Conservation (phyloP, 202 grass and related monocot genomes). For the Bolboschoenoplectus hybrid region DNA sequence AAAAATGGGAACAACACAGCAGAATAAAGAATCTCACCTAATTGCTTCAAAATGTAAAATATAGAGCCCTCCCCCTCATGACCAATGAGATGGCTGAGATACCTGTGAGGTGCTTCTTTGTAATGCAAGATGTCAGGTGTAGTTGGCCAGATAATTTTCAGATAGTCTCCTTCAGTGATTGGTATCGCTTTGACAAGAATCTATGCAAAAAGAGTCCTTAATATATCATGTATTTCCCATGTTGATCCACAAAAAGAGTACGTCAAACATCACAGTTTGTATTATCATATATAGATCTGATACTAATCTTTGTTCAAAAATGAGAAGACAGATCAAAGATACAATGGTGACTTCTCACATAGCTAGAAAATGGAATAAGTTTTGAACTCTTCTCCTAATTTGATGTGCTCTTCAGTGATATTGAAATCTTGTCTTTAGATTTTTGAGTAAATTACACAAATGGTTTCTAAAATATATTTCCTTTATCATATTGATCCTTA, state of each 20-base stretch:
- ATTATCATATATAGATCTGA: background rate
- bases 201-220: slow-evolving; percentile 27
- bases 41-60: slow-evolving; percentile 75
- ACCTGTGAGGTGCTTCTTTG: slow-evolving; percentile 62
- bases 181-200: slow-evolving; percentile 76
- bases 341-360: background rate
- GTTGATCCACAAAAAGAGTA: background rate
- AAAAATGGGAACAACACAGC: background rate
- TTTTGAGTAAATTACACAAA: background rate
- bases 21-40: slow-evolving; percentile 53
- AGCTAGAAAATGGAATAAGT: background rate
- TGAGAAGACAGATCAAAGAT: slow-evolving; percentile 7
- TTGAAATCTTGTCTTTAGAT: background rate
- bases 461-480: too few species aligned
- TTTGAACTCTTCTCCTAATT: background rate
- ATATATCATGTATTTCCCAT: background rate
- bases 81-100: slow-evolving; percentile 74
- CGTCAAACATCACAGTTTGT: slow-evolving; percentile 29
- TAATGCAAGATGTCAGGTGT: slow-evolving; percentile 59
- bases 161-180: slow-evolving; percentile 64
- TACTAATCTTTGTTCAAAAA: slow-evolving; percentile 23
- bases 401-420: background rate
- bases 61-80: slow-evolving; percentile 83
- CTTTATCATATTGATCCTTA: too few species aligned
- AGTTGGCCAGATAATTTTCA: slow-evolving; percentile 66